Conservation (phyloP, 2,329 filamentous ascomycete species). For the Calonectria pseudoreteaudii region DNA sequence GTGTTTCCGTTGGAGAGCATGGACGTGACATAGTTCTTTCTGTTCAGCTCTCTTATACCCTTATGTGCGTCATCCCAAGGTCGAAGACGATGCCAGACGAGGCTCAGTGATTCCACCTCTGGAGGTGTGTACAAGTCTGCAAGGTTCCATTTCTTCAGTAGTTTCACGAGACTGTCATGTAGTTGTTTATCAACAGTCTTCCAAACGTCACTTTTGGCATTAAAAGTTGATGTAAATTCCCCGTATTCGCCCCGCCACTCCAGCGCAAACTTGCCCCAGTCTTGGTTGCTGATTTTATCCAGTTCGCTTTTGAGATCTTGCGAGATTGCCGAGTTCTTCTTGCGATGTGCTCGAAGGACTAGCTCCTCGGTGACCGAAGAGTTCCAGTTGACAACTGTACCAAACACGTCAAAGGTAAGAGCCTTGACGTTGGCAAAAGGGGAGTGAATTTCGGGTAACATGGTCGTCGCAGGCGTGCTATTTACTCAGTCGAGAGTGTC, state of each 20-base stretch:
- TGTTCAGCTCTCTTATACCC: constrained; percentile 65
- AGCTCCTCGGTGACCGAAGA: constrained; percentile 72
- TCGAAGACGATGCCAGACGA: constrained; percentile 77
- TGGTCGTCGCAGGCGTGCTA: not conserved
- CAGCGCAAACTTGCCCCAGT: constrained; percentile 75
- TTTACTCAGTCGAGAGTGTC: not conserved
- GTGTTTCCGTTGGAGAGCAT: constrained; percentile 83
- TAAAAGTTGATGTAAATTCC: constrained; percentile 67
- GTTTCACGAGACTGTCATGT: constrained; percentile 67
- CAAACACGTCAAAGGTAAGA: constrained; percentile 82
- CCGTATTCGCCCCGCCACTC: constrained; percentile 77
- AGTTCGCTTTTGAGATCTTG: constrained; percentile 60
- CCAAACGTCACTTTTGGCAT: constrained; percentile 63
- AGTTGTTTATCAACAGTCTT: constrained; percentile 81
- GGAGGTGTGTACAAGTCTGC: constrained; percentile 69
- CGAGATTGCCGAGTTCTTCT: constrained; percentile 61
- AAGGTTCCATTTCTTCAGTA: constrained; percentile 69
- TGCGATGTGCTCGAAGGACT: constrained; percentile 59
- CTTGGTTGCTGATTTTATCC: constrained; percentile 61
- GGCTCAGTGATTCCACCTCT: constrained; percentile 73
- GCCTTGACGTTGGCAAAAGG: constrained; percentile 60
- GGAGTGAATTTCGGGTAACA: constrained; percentile 42
- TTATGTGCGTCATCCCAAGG: constrained; percentile 74
- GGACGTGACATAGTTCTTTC: constrained; percentile 64
- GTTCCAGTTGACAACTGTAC: constrained; percentile 85